Evolutionary conservation across 345 rosid genomes (phyloP).

Genomic region (Linum usitatissimum): DNA sequence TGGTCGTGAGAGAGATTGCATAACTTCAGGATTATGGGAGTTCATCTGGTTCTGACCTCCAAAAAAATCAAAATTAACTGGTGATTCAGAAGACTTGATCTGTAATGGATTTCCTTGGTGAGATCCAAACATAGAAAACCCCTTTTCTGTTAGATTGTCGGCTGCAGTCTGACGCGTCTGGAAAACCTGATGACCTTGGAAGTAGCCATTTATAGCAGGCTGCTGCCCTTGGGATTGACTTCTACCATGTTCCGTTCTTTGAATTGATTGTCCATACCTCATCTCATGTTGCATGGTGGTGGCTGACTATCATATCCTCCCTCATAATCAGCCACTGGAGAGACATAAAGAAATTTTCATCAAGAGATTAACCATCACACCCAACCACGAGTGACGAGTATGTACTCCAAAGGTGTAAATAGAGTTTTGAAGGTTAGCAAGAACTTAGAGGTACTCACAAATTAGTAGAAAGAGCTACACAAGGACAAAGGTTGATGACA

Average conservation of each 20-base stretch:
- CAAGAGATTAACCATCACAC: conserved; percentile 3
- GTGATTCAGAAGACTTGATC: conserved; percentile 50
- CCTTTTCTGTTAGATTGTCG: conserved; percentile 37
- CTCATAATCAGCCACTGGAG: conserved; percentile 43
- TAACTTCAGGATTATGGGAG: conserved; percentile 45
- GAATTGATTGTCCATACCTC: conserved; percentile 35
- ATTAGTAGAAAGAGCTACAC: too few species aligned
- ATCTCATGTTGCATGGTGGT: conserved; percentile 46
- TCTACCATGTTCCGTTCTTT: conserved; percentile 47
- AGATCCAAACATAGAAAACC: conserved; percentile 35
- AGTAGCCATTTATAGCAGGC: conserved; percentile 47
- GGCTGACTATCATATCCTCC: conserved; percentile 42
- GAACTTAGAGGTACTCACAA: neutral
- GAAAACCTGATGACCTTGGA: conserved; percentile 43
- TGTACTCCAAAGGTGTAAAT: neutral
- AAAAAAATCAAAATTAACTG: conserved; percentile 54
- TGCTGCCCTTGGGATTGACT: conserved; percentile 45
- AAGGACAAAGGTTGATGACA: too few species aligned
- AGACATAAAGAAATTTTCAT: conserved; percentile 20
- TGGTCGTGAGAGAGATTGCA: conserved; percentile 63
- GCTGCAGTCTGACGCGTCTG: conserved; percentile 47
- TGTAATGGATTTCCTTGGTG: conserved; percentile 33
- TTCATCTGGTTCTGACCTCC: conserved; percentile 58
- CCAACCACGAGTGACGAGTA: neutral
- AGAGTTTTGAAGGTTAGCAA: neutral